Evolutionary conservation across 2,329 filamentous ascomycete genomes (phyloP).

Genomic region (Elsinoe arachidis): DNA sequence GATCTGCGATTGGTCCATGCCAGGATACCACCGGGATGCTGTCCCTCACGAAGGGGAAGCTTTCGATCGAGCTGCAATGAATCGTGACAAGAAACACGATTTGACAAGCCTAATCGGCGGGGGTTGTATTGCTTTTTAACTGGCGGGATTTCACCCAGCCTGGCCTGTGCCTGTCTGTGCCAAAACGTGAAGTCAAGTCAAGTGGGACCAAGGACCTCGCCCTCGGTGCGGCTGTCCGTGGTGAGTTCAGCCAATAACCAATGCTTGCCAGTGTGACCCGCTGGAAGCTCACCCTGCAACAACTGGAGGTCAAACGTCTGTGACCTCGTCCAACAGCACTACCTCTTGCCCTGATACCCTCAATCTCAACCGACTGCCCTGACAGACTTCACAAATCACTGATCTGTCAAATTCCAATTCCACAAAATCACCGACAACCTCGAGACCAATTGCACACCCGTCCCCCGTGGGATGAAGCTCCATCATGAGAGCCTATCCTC

Average conservation of each 20-base stretch:
- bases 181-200: background rate
- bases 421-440: background rate
- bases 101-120: background rate
- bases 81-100: background rate
- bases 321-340: background rate
- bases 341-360: background rate
- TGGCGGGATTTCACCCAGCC: background rate
- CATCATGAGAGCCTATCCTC: conserved; percentile 84
- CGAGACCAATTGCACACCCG: background rate
- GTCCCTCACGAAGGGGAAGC: background rate
- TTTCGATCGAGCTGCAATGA: background rate
- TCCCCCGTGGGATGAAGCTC: conserved; percentile 5
- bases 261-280: background rate
- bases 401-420: background rate
- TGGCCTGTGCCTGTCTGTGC: background rate
- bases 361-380: background rate
- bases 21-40: background rate
- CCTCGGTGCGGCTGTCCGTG: background rate
- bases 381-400: background rate
- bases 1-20: background rate
- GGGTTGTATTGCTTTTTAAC: background rate
- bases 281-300: background rate
- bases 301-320: background rate
- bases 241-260: too few relatives aligned
- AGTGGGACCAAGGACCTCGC: background rate